A percentile compares a stretch with the other conserved stretches of the same genome.
Conservation (phyloP, 345 rosid genomes). For the Citrus sinensis region DVS_A1.0 CM039161.1:6379501-6380000, state of each 20-base stretch:
- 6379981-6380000: background rate
- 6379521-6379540: too few species aligned
- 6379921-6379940: constrained; percentile 88
- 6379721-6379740: constrained; percentile 6
- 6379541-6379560: too few species aligned
- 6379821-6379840: background rate
- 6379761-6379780: constrained; percentile 11
- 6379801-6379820: background rate
- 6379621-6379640: too few species aligned
- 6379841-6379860: background rate
- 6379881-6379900: constrained; percentile 46
- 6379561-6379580: too few species aligned
- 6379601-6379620: too few species aligned
- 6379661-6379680: background rate
- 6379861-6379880: background rate
- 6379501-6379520: too few species aligned
- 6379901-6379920: constrained; percentile 68
- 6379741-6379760: background rate
- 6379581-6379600: too few species aligned
- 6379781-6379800: background rate
- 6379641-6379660: too few species aligned
- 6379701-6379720: constrained; percentile 33
- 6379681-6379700: constrained; percentile 13
- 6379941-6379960: constrained; percentile 18
- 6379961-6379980: background rate